phyloP scores from a whole-genome alignment of 164 flowering plant species.

The Kalanchoe fedtschenkoi region DNA sequence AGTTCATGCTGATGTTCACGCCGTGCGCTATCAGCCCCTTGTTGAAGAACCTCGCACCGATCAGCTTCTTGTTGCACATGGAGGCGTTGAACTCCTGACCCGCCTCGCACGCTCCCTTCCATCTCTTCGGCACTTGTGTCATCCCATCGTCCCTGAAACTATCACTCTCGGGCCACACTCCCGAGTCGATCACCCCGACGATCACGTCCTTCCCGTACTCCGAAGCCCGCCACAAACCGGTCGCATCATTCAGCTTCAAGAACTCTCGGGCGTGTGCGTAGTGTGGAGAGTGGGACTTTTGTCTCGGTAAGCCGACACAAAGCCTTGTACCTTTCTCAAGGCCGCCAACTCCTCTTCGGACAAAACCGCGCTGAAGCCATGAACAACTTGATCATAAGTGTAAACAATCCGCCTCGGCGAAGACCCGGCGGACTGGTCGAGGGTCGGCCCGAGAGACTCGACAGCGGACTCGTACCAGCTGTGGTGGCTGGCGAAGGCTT shows the following conservation, averaged over 20 bases:
- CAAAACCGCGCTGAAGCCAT: constrained; percentile 41
- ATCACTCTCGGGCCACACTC: constrained; percentile 61
- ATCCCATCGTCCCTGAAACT: constrained; percentile 55
- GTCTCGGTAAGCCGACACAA: constrained; percentile 26
- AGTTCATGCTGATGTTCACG: constrained; percentile 19
- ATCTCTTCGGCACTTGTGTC: constrained; percentile 31
- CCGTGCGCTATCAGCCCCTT: constrained; percentile 28
- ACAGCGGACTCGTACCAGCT: constrained; percentile 33
- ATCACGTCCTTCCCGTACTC: constrained; percentile 44
- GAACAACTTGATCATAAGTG: constrained; percentile 26
- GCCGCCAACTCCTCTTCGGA: constrained; percentile 18
- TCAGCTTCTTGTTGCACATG: constrained; percentile 51
- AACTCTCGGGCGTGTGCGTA: constrained; percentile 37
- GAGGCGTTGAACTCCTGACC: constrained; percentile 42
- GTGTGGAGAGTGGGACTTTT: constrained; percentile 26
- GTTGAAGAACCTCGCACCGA: constrained; percentile 55
- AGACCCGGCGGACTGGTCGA: neutral
- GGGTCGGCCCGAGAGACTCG: constrained; percentile 16
- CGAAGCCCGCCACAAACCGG: constrained; percentile 50
- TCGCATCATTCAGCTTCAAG: constrained; percentile 24
- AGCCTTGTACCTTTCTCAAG: constrained; percentile 20
- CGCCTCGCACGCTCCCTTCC: constrained; percentile 47
- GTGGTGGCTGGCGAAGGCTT: constrained; percentile 22
- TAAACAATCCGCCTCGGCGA: constrained; percentile 17
- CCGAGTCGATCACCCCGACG: constrained; percentile 52